These are phyloP conservation scores for Zopfia rhizophila DNA, from an alignment of 2,329 filamentous ascomycete species.

Conservation along the genomic window DNA sequence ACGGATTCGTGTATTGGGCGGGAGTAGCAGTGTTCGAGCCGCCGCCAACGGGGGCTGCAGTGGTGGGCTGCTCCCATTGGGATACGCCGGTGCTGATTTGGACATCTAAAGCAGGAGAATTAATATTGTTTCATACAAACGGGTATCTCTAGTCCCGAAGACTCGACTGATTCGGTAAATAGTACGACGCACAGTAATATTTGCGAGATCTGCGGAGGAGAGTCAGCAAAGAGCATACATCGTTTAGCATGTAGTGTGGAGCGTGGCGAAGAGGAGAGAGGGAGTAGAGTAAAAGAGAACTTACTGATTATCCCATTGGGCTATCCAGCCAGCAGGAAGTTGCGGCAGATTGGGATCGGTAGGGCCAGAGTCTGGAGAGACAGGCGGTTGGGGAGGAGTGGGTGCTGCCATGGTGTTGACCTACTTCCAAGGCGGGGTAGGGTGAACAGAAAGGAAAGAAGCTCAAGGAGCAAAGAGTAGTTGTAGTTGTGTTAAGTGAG, in stretches of 20 bases:
- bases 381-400: constrained; percentile 49
- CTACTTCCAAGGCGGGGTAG: constrained; percentile 14
- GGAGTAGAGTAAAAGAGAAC: constrained; percentile 21
- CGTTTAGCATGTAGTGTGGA: constrained; percentile 18
- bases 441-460: constrained; percentile 11
- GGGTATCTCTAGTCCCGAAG: background rate
- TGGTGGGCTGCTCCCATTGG: constrained; percentile 78
- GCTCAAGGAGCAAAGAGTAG: constrained; percentile 1
- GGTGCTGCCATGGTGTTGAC: constrained; percentile 42
- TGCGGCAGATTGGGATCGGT: constrained; percentile 51
- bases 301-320: constrained; percentile 53
- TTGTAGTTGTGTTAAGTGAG: background rate
- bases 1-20: constrained; percentile 67
- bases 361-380: constrained; percentile 52
- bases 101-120: constrained; percentile 56
- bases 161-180: no score
- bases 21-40: constrained; percentile 61
- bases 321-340: constrained; percentile 52
- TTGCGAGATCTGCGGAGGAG: constrained; percentile 44
- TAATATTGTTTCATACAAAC: constrained; percentile 6
- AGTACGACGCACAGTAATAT: constrained; percentile 49
- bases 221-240: constrained; percentile 38
- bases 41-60: constrained; percentile 70
- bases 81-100: constrained; percentile 77
- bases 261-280: constrained; percentile 4